Evolutionary conservation across 2,329 filamentous ascomycete species (phyloP), one percentile per base, ranked within the genome.

Genomic region (Plectosphaerella plurivora): DNA sequence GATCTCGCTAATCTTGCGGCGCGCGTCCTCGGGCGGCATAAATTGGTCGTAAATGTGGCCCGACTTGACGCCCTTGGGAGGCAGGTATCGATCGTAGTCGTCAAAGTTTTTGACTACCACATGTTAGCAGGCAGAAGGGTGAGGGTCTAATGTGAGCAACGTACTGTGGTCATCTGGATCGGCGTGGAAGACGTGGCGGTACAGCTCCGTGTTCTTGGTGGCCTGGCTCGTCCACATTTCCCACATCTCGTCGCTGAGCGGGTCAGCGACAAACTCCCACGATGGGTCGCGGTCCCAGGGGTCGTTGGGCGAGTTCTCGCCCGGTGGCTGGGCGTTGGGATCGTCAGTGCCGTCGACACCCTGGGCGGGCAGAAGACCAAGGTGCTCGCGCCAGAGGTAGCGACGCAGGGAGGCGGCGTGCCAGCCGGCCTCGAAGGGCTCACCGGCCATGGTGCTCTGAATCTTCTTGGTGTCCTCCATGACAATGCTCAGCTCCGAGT

Each of bases 401-500:
- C 89, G 82, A 45, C 92, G 81, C 4, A 97, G 77, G 1, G 89
- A 91, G 3, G 89, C 81, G 0, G 91, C 92, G 63, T 94, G 91
- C 54, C 86, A 85, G n/a, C 88, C 87, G 1, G 88, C 92, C 58
- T 86, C 79, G 69, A 83, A 96, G 1, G 85, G 80, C 61, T 88
- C 68, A 2, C 92, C 92, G 58, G 88, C 79, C 91, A 97, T 96
- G 22, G 69, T 82, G 5, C 83, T 91, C 8, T 82, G 75, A 2
- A 97, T 72, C 5, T 73, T 78, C 9, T 85, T 84, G 0, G 82
- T 87, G 65, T 97, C 93, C 63, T 95, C 87, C 79, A 97, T 89
- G 45, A 97, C 85, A 51, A 97, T 88, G 39, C 89, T 88, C 39
- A 97, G 80, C 67, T 97, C 93, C 47, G 88, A 94, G 68, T 97